Evolutionary conservation across 148 eudicot genomes (phyloP).

Genomic region (Selenicereus undatus): DNA sequence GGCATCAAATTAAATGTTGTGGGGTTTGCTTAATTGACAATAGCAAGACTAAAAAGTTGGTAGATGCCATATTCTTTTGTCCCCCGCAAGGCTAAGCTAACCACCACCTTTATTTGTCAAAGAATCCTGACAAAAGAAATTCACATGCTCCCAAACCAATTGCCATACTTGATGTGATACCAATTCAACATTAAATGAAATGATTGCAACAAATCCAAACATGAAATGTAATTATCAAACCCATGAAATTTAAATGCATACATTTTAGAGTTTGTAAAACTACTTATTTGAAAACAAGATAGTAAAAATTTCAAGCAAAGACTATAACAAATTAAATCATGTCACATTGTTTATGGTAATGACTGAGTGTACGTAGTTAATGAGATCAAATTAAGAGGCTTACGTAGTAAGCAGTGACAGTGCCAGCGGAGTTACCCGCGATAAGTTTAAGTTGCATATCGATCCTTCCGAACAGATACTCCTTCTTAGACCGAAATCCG

Average conservation of each 20-base stretch:
- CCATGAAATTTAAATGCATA: too few relatives aligned
- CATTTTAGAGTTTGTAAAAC: too few relatives aligned
- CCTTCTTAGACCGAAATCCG: conserved; percentile 33
- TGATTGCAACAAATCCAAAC: background rate
- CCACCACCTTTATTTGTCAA: background rate
- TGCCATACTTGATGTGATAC: background rate
- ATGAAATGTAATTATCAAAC: too few relatives aligned
- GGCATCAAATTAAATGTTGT: background rate
- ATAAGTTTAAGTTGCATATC: conserved; percentile 47
- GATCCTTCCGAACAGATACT: conserved; percentile 40
- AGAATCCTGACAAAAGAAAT: background rate
- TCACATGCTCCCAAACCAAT: background rate
- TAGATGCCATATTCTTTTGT: background rate
- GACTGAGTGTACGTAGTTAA: background rate
- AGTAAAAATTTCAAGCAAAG: too few relatives aligned
- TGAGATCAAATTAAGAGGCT: background rate
- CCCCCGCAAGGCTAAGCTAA: background rate
- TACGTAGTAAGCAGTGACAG: conserved; percentile 39
- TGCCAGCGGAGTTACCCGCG: conserved; percentile 27
- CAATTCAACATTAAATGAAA: background rate
- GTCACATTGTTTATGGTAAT: background rate
- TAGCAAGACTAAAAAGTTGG: background rate
- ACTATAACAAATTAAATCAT: background rate
- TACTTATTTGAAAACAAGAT: too few relatives aligned
- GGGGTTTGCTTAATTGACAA: background rate